A percentile compares a stretch with the other conserved stretches of the same genome.
phyloP scores from a whole-genome alignment of 805 yeast genomes.

The Candida oleophila region DNA sequence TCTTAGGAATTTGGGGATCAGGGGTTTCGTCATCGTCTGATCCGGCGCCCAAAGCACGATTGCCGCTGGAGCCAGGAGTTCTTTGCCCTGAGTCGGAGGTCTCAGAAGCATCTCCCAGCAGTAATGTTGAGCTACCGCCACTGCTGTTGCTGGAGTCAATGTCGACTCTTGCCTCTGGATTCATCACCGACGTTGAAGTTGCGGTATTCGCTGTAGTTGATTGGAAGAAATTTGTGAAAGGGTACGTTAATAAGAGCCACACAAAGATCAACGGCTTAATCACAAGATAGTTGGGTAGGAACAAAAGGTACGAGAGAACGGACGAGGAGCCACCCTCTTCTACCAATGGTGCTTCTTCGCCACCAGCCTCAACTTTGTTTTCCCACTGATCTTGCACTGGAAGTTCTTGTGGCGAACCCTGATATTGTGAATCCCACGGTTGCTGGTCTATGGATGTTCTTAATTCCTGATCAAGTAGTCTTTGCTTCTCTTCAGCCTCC shows the following conservation, averaged over 20 bases:
- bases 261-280: conserved; percentile 50
- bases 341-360: too few relatives aligned
- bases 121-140: too few relatives aligned
- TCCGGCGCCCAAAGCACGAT: not conserved
- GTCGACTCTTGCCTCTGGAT: not conserved
- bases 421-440: not conserved
- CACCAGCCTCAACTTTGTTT: not conserved
- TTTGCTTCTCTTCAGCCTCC: not conserved
- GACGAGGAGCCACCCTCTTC: not conserved
- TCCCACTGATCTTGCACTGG: not conserved
- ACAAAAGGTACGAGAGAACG: conserved; percentile 25
- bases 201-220: not conserved
- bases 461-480: conserved; percentile 1
- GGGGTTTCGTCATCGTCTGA: conserved; percentile 2
- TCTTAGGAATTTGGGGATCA: conserved; percentile 15
- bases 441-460: conserved; percentile 6
- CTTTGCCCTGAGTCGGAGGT: not conserved
- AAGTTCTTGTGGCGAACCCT: not conserved
- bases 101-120: not conserved
- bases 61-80: not conserved
- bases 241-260: conserved; percentile 56
- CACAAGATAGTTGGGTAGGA: conserved; percentile 49
- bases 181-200: not conserved
- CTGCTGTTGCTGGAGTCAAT: too few relatives aligned
- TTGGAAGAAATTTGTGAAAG: conserved; percentile 36